Evolutionary conservation across 1,284 basidiomycete species (phyloP).

Genomic region (Bondarzewia mesenterica): DNA sequence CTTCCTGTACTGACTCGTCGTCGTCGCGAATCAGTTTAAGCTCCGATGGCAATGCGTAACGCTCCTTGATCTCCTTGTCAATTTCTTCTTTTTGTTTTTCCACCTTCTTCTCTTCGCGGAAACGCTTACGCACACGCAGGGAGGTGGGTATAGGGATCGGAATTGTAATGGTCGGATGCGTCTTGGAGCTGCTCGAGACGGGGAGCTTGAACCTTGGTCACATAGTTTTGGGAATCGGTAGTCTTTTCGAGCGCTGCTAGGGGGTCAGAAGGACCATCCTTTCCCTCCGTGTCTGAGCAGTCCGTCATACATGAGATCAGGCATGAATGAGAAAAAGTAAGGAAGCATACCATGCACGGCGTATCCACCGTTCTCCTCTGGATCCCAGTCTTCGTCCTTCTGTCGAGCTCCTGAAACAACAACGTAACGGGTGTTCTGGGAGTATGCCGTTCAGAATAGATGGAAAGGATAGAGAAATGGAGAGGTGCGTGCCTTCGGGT

Average conservation of each 20-base stretch:
- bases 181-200: constrained; percentile 74
- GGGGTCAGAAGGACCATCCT: constrained; percentile 46
- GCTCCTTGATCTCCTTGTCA: constrained; percentile 63
- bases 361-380: constrained; percentile 89
- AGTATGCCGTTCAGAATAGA: neutral
- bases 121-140: constrained; percentile 63
- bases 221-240: constrained; percentile 65
- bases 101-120: constrained; percentile 81
- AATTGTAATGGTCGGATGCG: constrained; percentile 64
- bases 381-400: constrained; percentile 94
- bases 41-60: constrained; percentile 65
- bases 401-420: constrained; percentile 84
- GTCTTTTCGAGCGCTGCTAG: constrained; percentile 86
- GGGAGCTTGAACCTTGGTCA: constrained; percentile 64
- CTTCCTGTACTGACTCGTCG: constrained; percentile 42
- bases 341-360: constrained; percentile 68
- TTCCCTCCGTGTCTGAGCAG: constrained; percentile 10
- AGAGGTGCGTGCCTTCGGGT: constrained; percentile 69
- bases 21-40: constrained; percentile 56
- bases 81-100: constrained; percentile 54
- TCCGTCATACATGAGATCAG: neutral
- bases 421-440: constrained; percentile 90
- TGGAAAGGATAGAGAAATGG: neutral
- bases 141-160: constrained; percentile 85
- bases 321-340: neutral